A percentile compares a stretch with the other conserved stretches of the same genome.
These are phyloP conservation scores for Diaporthe ampelina DNA, from an alignment of 2,329 filamentous ascomycete genomes.

Conservation along the genomic window DNA sequence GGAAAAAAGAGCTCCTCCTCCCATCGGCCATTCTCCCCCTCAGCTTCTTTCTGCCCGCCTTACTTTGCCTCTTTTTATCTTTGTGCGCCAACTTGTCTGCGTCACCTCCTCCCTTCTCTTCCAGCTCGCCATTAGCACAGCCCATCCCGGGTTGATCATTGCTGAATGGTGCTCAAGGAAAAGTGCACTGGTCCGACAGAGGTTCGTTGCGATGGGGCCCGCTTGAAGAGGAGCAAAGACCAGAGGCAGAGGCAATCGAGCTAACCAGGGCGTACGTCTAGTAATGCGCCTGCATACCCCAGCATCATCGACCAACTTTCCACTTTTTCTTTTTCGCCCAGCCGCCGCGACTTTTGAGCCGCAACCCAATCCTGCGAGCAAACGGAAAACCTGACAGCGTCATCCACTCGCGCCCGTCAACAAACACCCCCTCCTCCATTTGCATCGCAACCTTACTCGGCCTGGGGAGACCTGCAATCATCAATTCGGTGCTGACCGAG, in stretches of 20 bases:
- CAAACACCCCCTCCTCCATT: background rate
- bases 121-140: background rate
- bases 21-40: background rate
- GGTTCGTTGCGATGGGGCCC: background rate
- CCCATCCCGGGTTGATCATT: background rate
- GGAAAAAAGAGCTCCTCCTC: background rate
- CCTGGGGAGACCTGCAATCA: slow-evolving; percentile 1
- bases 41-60: background rate
- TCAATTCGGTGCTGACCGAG: slow-evolving; percentile 7
- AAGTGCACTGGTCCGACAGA: background rate
- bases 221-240: background rate
- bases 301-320: slow-evolving; percentile 39
- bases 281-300: slow-evolving; percentile 28
- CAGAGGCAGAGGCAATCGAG: background rate
- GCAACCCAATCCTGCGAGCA: slow-evolving; percentile 14
- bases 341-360: slow-evolving; percentile 38
- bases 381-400: slow-evolving; percentile 25
- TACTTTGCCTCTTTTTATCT: background rate
- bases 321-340: slow-evolving; percentile 42
- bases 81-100: background rate
- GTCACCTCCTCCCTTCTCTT: background rate
- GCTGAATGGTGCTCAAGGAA: background rate
- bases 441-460: slow-evolving; percentile 6
- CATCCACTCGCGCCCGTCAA: slow-evolving; percentile 21
- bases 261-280: slow-evolving; percentile 30